Base-by-base conservation (phyloP, 2,329 filamentous ascomycete species). In the Colletotrichum musae region DNA sequence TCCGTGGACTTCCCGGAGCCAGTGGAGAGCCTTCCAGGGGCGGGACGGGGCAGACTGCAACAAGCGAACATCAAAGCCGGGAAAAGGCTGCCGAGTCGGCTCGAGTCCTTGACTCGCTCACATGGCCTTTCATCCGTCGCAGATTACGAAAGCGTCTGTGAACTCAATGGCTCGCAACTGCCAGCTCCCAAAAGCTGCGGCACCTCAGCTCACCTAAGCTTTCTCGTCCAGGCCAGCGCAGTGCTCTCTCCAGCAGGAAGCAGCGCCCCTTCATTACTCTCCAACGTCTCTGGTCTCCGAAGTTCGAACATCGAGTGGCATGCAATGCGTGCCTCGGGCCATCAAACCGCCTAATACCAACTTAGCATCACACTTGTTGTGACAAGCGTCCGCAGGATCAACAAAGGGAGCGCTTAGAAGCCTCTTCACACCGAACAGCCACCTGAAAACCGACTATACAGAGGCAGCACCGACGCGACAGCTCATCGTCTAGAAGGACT, bases 71-170 rank as follows among this genome's bases (percentile, higher is more conserved):
- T 36, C 26, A 50, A 60, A 43, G 28, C 13, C 58, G 39, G 51
- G 48, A 57, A 39, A 65, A 56, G 43, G n/a, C 62, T 47, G 48
- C 28, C 60, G 56, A 45, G 43, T 28, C 57, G 18, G 32, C 47
- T 28, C 24, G 21, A 53, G 59, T 62, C 67, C 67, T 67, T 70
- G 67, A 70, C 67, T 70, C 62, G 67, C 47, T 70, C 62, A 57
- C 67, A 51, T 67, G 54, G 67, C 32, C 51, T 51, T 54, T 61
- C 63, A 41, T 61, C 56, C 28, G 57, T 43, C 45, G 28, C 50
- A 62, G 63, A 60, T 54, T 62, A 18, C 43, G 41, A 58, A 51
- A 59, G n/a, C 48, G 32, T 54, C 41, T 52, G 18, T 32, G 15
- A 65, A 65, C 43, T 56, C 45, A 57, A 66, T 60, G 50, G 51